These are phyloP conservation scores for Leptoxyphium fumago DNA, from an alignment of 2,329 filamentous ascomycete genomes.

Conservation along the genomic window DNA sequence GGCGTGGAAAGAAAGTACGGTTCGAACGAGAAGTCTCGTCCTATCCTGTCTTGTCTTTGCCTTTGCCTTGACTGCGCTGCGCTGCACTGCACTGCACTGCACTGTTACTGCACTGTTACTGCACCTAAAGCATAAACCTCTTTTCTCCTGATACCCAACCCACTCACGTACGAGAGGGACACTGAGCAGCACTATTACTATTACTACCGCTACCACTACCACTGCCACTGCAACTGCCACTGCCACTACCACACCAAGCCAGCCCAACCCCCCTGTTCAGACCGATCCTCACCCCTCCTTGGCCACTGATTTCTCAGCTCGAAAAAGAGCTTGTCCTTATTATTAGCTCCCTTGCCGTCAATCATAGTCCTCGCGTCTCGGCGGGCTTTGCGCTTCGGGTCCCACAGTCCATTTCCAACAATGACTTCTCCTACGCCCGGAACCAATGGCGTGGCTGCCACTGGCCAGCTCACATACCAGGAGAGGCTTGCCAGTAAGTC, in stretches of 20 bases:
- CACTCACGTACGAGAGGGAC: no score
- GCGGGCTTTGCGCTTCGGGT: background rate
- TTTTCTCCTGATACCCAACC: background rate
- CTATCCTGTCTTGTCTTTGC: no score
- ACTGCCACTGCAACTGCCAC: no score
- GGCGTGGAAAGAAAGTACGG: background rate
- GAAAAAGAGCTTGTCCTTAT: background rate
- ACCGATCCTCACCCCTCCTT: background rate
- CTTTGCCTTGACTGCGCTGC: no score
- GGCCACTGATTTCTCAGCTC: background rate
- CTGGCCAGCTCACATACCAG: background rate
- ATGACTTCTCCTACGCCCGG: background rate
- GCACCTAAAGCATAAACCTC: background rate
- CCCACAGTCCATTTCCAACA: background rate
- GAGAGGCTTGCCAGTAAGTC: constrained; percentile 1
- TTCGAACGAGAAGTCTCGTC: no score
- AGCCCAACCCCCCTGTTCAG: background rate
- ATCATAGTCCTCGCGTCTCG: background rate
- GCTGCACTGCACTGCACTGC: no score
- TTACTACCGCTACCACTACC: no score
- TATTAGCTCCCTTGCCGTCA: background rate
- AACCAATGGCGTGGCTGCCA: background rate
- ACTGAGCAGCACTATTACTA: no score
- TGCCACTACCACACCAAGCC: background rate
- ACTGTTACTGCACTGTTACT: no score